Conservation (phyloP, 163 green algal genomes). For the Chlamydomonas reinhardtii region DNA sequence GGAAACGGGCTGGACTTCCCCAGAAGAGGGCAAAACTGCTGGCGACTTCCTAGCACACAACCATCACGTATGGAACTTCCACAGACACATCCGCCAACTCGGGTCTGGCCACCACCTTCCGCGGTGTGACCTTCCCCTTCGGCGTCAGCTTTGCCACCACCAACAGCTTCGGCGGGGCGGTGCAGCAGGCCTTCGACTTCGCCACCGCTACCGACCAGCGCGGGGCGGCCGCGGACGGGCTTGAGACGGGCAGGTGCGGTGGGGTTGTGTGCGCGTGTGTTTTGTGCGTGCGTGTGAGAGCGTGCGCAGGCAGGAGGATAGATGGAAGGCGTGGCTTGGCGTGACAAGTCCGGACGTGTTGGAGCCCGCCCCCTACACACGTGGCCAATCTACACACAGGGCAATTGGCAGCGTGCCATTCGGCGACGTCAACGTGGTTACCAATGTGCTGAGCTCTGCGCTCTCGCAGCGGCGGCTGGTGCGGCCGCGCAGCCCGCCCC, state of each 20-base stretch:
- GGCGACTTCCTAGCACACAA: too few species aligned
- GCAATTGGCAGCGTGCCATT: conserved; percentile 18
- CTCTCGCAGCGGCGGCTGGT: conserved; percentile 31
- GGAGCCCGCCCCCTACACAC: too few species aligned
- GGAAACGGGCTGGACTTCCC: too few species aligned
- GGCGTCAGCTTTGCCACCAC: conserved; percentile 34
- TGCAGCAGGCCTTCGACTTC: conserved; percentile 9
- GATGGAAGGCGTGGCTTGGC: too few species aligned
- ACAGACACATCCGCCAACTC: conserved; percentile 28
- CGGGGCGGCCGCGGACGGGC: conserved; percentile 15
- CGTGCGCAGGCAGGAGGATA: too few species aligned
- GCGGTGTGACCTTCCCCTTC: conserved; percentile 27
- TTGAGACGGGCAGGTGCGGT: conserved; percentile 29
- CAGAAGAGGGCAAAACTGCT: too few species aligned
- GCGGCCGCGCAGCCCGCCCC: background rate
- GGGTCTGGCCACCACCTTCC: conserved; percentile 30
- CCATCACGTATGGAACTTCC: too few species aligned
- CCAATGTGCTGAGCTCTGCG: conserved; percentile 12
- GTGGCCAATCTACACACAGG: background rate
- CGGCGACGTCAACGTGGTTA: conserved; percentile 43
- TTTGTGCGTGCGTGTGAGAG: too few species aligned
- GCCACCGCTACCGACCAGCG: background rate
- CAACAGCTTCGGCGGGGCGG: conserved; percentile 27
- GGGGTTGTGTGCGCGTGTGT: too few species aligned
- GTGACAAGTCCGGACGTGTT: too few species aligned